Base-by-base conservation (phyloP, 2,329 filamentous ascomycete species). In the Ceratocystis eucalypticola region DNA sequence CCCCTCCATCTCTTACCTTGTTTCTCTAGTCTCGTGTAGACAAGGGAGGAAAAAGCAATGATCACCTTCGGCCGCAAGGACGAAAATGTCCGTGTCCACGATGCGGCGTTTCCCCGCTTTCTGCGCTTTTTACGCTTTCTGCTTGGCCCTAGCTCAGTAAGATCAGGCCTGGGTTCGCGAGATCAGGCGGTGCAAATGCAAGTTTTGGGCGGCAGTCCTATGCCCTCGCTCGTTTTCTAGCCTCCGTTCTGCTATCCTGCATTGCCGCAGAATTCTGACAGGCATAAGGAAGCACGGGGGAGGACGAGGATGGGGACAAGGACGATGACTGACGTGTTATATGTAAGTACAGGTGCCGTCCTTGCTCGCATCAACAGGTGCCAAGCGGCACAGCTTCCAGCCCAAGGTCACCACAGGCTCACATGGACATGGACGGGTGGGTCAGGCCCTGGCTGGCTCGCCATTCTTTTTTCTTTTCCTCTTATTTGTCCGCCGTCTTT, bases 1-100 rank as follows among this genome's bases (percentile, higher is more conserved):
- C 22, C 5, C 7, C 5, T 12, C 10, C 0, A 0, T 55, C 7
- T 55, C 10, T 22, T 22, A 10, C 50, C 7, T 8, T 22, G 5
- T 55, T 55, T 28, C 50, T 55, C 4, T 55, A 12, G n/a, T 55
- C 53, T 30, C 53, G 53, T 30, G 8, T 12, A 57, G 22, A 50
- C 15, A 33, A 37, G 33, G 33, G 33, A 12, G 7, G 10, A 57
- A 28, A 57, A 57, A 57, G 53, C 53, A 57, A 57, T 15, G 22
- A 57, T 57, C 53, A 57, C 6, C 25, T 57, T 57, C 25, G 53
- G 25, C 53, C 53, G 53, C 53, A 57, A 57, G 25, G 53, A 57
- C 53, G 10, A 57, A 57, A 57, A 28, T 17, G 53, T 57, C 53
- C 53, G 53, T 57, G 53, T 57, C 22, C 53, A 57, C 53, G 53